Evolutionary conservation across 345 rosid species (phyloP), one percentile per base, ranked within the genome.

Genomic region (Mallotus nudiflorus): DNA sequence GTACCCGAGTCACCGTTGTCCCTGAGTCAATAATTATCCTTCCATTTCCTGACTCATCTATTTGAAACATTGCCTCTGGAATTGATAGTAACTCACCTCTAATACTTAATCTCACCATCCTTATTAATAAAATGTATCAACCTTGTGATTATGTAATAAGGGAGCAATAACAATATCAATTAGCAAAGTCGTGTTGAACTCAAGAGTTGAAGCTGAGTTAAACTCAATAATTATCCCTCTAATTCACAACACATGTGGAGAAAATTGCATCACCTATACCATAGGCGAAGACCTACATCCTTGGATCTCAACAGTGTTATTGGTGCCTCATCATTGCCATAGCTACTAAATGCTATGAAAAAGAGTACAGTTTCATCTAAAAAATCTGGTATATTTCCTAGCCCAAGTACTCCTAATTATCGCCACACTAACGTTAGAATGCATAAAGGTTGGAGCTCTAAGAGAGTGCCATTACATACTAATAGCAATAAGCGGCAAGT

Each of bases 401-500:
- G 99, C 69, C 99, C 97, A 0, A 97, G 90, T 14, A 95, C 97
- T 10, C 97, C 97, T 0, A 87, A 82, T 73, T 91, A 85, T 68
- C 76, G 78, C 45, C 80, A 87, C 66, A 64, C 77, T 1, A 74
- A 83, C 45, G 76, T 74, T 66, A 89, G 84, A 58, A 85, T 90
- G 96, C 93, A 86, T 77, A 92, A 92, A 74, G 99, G 97, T 68
- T 95, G 99, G 97, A 90, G 93, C 79, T 92, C 99, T 0, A 97
- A 95, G 76, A 78, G 97, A 56, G 96, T 95, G 49, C 85, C 99
- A 2, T 70, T 75, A 80, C 89, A 87, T 62, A 72, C 80, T 52
- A 73, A 59, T 51, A 85, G 85, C 19, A 88, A 81, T 61, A 89
- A 90, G 85, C 83, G 83, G 60, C 90, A 86, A 51, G 74, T 62